Conservation (phyloP, 331 rosid genomes). For the Cydonia oblonga region DNA sequence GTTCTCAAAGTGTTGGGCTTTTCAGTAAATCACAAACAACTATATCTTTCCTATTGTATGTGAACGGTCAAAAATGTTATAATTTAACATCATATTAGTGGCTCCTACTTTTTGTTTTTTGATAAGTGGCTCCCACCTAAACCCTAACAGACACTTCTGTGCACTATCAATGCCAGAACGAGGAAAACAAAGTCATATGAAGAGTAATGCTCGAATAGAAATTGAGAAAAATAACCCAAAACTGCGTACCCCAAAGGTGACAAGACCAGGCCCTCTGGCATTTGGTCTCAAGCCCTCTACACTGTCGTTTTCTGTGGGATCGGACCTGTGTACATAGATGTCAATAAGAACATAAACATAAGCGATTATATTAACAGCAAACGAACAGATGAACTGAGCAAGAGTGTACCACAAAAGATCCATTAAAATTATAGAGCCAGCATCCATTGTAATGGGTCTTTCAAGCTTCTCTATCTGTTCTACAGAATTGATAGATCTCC, state of each 20-base stretch:
- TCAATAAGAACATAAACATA: conserved; percentile 9
- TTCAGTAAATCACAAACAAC: background rate
- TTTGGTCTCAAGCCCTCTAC: conserved; percentile 99
- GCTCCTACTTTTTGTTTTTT: background rate
- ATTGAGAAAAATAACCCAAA: background rate
- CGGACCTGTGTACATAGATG: conserved; percentile 61
- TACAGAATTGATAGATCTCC: conserved; percentile 85
- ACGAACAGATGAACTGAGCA: conserved; percentile 3
- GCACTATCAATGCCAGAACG: background rate
- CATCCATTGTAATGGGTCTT: conserved; percentile 99
- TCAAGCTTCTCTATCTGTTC: conserved; percentile 97
- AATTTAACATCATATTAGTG: background rate
- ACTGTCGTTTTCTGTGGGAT: conserved; percentile 96
- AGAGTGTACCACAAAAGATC: conserved; percentile 77
- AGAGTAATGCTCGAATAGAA: background rate
- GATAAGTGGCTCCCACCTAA: background rate
- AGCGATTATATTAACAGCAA: background rate
- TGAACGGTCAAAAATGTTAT: background rate
- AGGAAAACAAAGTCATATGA: background rate
- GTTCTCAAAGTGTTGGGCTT: background rate
- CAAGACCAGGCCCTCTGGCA: conserved; percentile 99
- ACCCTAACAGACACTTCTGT: background rate
- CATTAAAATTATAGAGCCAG: conserved; percentile 93
- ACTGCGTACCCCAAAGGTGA: conserved; percentile 83
- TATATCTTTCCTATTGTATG: background rate